Evolutionary conservation across 371 early-diverging fungal species (phyloP).

Genomic region (Thermomucor indicae-seudaticae): DNA sequence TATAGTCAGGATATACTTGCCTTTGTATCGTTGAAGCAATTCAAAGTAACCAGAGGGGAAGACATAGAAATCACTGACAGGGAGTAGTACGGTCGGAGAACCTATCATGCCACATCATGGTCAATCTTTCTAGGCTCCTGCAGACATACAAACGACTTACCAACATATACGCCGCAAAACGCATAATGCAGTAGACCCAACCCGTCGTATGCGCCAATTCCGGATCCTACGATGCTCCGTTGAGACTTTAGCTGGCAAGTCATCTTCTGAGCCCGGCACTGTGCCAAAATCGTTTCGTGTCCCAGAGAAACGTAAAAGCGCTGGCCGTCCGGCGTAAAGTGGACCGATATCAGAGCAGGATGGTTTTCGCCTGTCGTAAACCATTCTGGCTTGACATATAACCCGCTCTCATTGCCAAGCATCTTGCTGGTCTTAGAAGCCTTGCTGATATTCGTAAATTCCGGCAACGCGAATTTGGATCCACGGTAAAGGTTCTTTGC

Average conservation of each 20-base stretch:
- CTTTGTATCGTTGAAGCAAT: conserved; percentile 52
- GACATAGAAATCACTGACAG: conserved; percentile 24
- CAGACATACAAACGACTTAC: conserved; percentile 17
- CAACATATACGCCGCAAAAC: conserved; percentile 75
- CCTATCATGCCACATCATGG: conserved; percentile 7
- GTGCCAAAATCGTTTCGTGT: conserved; percentile 67
- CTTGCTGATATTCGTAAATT: conserved; percentile 52
- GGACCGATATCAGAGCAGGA: conserved; percentile 54
- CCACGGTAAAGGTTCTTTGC: conserved; percentile 27
- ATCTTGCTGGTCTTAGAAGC: conserved; percentile 50
- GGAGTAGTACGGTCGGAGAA: conserved; percentile 26
- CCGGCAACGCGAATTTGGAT: conserved; percentile 28
- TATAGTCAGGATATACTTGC: conserved; percentile 4
- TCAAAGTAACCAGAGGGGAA: conserved; percentile 63
- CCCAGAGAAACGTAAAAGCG: conserved; percentile 57
- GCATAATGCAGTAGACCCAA: conserved; percentile 71
- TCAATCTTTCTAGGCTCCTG: too few relatives aligned
- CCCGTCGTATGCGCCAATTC: conserved; percentile 65
- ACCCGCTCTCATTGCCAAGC: conserved; percentile 57
- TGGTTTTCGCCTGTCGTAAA: conserved; percentile 14
- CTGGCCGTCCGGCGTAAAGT: conserved; percentile 49
- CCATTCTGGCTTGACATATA: conserved; percentile 43
- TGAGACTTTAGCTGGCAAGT: conserved; percentile 70
- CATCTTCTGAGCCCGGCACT: conserved; percentile 75
- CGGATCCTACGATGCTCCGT: conserved; percentile 61